These are phyloP conservation scores for Citeromyces siamensis DNA, from an alignment of 1,139 yeast species.

Conservation along the genomic window DNA sequence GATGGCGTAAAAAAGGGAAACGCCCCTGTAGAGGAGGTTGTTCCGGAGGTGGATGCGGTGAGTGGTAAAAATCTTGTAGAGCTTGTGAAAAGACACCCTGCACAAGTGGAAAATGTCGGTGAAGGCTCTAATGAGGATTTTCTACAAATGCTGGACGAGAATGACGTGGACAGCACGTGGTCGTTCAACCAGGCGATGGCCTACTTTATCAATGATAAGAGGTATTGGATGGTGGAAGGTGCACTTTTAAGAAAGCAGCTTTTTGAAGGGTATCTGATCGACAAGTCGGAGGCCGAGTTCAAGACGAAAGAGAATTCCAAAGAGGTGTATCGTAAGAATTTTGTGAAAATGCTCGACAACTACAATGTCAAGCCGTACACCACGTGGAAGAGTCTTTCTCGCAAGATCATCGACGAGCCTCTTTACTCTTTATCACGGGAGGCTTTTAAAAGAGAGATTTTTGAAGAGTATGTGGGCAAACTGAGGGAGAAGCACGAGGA, in stretches of 20 bases:
- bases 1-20: conserved; percentile 9
- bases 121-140: conserved; percentile 24
- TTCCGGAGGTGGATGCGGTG: conserved; percentile 3
- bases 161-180: conserved; percentile 62
- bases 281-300: conserved; percentile 41
- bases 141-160: conserved; percentile 34
- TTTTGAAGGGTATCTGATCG: conserved; percentile 53
- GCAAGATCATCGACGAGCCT: conserved; percentile 47
- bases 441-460: conserved; percentile 37
- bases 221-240: conserved; percentile 60
- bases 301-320: conserved; percentile 38
- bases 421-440: conserved; percentile 55
- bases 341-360: conserved; percentile 32
- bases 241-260: conserved; percentile 46
- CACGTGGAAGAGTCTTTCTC: conserved; percentile 51
- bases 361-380: conserved; percentile 42
- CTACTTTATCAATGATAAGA: conserved; percentile 41
- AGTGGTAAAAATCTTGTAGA: conserved; percentile 5
- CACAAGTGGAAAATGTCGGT: conserved; percentile 6
- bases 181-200: conserved; percentile 59
- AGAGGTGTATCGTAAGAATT: conserved; percentile 43
- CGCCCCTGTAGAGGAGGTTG: conserved; percentile 5
- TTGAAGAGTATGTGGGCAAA: conserved; percentile 31
- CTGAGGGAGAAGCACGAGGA: conserved; percentile 28
- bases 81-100: conserved; percentile 5